Evolutionary conservation across 495 filamentous ascomycete species (phyloP), one percentile per base, ranked within the genome.

Genomic region (Aspergillus carlsbadensis): DNA sequence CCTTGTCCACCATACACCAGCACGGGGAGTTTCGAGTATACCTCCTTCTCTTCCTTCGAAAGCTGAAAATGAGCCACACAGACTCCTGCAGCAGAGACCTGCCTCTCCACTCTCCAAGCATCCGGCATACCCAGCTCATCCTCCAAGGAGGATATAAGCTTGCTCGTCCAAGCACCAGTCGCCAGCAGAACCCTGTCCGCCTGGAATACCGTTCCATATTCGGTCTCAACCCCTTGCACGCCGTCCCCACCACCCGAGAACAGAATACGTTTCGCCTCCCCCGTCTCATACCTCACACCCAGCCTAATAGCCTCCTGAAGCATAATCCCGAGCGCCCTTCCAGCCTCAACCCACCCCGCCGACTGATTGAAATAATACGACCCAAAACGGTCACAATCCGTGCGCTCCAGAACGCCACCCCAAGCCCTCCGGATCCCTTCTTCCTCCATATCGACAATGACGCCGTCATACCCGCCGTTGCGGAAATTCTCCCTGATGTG

Each of bases 161-260:
- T 36, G 54, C 66, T 68, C 2, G 84, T 88, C 64, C 71, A 78
- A 8, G 84, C 81, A 0, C 84, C 83, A 0, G 84, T 86, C 24
- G 68, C 78, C 20, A 88, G 63, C 2, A 87, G 59, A 15, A 80
- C 67, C 29, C 75, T 70, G 2, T 76, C 67, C 0, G 81, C 83
- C 0, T 15, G 55, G 5, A 78, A 58, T 0, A 57, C 39, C 11
- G 64, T 54, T 1, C 81, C 84, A 43, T 18, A 24, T 41, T 39
- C 58, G 7, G 62, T 69, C 29, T 67, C 46, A 10, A 75, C 66
- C 5, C 64, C 62, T 3, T 57, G 54, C 10, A 65, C 55, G 1
- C 57, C 56, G 7, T 42, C 31, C 3, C 56, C 64, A 8, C 55
- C 63, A 1, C 55, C 4, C 8, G 14, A 10, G 1, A 44, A 21